Evolutionary conservation across 2,329 filamentous ascomycete genomes (phyloP).

Genomic region (Didymella lethalis): DNA sequence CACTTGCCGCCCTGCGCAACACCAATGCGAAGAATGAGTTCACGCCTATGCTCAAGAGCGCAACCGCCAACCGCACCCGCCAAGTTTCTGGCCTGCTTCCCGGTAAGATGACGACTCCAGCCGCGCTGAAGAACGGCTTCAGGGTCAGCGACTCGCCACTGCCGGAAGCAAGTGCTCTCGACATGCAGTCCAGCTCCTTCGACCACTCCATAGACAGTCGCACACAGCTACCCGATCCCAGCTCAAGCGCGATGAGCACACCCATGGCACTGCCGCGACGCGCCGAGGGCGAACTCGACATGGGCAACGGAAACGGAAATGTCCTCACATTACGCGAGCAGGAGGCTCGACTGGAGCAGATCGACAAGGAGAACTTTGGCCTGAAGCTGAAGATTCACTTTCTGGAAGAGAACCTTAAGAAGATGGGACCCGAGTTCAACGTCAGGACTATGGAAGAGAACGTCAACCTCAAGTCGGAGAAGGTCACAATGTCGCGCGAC

Average conservation of each 20-base stretch:
- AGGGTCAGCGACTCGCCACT: slow-evolving; percentile 77
- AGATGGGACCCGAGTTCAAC: slow-evolving; percentile 87
- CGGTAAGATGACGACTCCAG: slow-evolving; percentile 66
- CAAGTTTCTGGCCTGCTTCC: slow-evolving; percentile 52
- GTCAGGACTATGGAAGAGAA: slow-evolving; percentile 92
- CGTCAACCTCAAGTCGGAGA: slow-evolving; percentile 92
- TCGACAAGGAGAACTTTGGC: slow-evolving; percentile 88
- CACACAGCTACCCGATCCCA: slow-evolving; percentile 79
- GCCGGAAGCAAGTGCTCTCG: slow-evolving; percentile 74
- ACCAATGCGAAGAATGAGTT: slow-evolving; percentile 74
- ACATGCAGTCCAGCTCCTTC: slow-evolving; percentile 53
- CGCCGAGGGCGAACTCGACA: slow-evolving; percentile 66
- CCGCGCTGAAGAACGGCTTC: slow-evolving; percentile 67
- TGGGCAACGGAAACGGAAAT: slow-evolving; percentile 84
- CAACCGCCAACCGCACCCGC: slow-evolving; percentile 71
- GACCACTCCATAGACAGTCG: slow-evolving; percentile 66
- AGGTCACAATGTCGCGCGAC: slow-evolving; percentile 87
- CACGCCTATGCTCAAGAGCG: slow-evolving; percentile 87
- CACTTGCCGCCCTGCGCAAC: slow-evolving; percentile 68
- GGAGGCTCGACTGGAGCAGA: slow-evolving; percentile 90
- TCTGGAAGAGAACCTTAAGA: slow-evolving; percentile 86
- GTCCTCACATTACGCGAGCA: slow-evolving; percentile 92
- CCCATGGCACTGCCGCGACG: slow-evolving; percentile 76
- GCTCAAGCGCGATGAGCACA: slow-evolving; percentile 81
- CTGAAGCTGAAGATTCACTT: slow-evolving; percentile 73